Evolutionary conservation across 768 basidiomycete species (phyloP).

Genomic region (Leccinum rimulosum): DNA sequence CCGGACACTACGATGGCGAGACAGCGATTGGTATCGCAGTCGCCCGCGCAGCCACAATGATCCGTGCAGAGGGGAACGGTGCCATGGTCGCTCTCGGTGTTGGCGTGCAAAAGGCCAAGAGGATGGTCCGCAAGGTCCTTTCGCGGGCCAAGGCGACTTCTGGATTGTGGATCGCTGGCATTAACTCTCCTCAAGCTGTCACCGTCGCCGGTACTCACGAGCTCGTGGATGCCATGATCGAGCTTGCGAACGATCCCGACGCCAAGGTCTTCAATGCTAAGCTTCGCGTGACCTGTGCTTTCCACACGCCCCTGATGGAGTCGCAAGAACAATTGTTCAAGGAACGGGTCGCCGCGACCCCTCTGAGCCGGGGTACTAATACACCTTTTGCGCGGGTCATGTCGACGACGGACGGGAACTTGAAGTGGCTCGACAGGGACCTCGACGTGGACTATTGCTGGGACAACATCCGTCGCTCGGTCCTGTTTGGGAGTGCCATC

Average conservation of each 20-base stretch:
- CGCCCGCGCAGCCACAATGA: constrained; percentile 36
- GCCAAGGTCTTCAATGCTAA: constrained; percentile 28
- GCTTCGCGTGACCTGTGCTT: constrained; percentile 33
- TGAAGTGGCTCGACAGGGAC: constrained; percentile 31
- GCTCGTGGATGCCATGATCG: constrained; percentile 31
- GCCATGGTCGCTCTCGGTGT: constrained; percentile 37
- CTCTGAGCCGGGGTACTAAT: constrained; percentile 19
- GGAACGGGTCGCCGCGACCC: constrained; percentile 16
- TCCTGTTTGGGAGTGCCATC: constrained; percentile 34
- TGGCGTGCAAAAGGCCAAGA: constrained; percentile 30
- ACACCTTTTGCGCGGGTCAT: constrained; percentile 27
- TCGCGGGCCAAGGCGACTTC: constrained; percentile 22
- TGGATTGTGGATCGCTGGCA: constrained; percentile 35
- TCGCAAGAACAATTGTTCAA: constrained; percentile 33
- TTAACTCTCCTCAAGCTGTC: constrained; percentile 38
- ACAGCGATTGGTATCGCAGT: constrained; percentile 34
- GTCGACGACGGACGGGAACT: constrained; percentile 37
- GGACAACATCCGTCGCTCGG: constrained; percentile 36
- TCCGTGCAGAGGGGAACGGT: constrained; percentile 34
- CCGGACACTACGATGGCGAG: constrained; percentile 35
- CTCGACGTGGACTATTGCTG: constrained; percentile 32
- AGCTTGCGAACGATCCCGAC: constrained; percentile 26
- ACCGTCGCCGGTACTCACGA: constrained; percentile 33
- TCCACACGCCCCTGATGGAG: constrained; percentile 37
- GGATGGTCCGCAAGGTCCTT: constrained; percentile 34